A percentile compares a stretch with the other conserved stretches of the same genome.
phyloP scores from a whole-genome alignment of 192 early-diverging fungal species.

The Entophlyctis luteolus region DNA sequence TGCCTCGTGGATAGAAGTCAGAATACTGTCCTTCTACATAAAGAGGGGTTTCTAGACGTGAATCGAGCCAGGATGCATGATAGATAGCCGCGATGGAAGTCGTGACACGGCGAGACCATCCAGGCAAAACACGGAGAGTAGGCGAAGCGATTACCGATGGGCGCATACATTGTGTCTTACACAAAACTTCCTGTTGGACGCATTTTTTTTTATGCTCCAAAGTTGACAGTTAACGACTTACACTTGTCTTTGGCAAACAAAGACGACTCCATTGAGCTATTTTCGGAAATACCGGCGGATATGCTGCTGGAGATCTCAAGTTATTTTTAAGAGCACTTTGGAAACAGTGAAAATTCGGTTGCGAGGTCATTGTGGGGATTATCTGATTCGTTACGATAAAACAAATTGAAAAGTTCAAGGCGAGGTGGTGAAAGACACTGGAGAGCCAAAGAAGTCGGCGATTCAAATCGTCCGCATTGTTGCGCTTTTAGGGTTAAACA shows the following conservation, averaged over 20 bases:
- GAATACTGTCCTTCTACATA: too few species aligned
- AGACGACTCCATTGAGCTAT: constrained; percentile 69
- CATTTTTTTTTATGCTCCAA: constrained; percentile 62
- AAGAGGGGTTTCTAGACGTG: too few species aligned
- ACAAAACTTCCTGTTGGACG: constrained; percentile 76
- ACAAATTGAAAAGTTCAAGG: constrained; percentile 41
- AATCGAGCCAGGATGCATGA: too few species aligned
- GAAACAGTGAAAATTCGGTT: constrained; percentile 99
- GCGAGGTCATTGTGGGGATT: constrained; percentile 48
- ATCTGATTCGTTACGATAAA: background rate
- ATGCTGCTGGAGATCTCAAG: constrained; percentile 69
- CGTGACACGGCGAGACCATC: constrained; percentile 9
- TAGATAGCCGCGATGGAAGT: too few species aligned
- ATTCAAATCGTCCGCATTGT: constrained; percentile 83
- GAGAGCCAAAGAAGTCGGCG: constrained; percentile 63
- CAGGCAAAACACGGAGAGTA: constrained; percentile 31
- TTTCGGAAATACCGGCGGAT: constrained; percentile 79
- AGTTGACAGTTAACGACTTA: constrained; percentile 93
- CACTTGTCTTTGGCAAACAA: constrained; percentile 63
- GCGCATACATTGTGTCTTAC: constrained; percentile 38
- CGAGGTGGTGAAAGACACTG: constrained; percentile 49
- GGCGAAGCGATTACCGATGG: background rate
- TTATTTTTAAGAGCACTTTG: constrained; percentile 89
- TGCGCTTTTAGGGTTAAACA: constrained; percentile 89
- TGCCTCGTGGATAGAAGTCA: too few species aligned